Evolutionary conservation across 2,329 filamentous ascomycete species (phyloP).

Genomic region (Knufia fluminis): DNA sequence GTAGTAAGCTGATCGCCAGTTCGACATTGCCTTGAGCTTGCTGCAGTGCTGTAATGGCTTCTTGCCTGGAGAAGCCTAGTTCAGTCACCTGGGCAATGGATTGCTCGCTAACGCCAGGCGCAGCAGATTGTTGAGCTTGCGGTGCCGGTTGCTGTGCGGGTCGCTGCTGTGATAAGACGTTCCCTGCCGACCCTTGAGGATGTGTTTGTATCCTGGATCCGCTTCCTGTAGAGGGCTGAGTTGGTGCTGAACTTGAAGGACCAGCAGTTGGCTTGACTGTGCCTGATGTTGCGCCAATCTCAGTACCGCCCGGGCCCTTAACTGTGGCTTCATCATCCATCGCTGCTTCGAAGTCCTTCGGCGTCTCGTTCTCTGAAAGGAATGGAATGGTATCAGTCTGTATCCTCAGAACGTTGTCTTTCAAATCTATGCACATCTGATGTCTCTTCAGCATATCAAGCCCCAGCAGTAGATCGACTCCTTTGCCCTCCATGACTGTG

Average conservation of each 20-base stretch:
- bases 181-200: slow-evolving; percentile 9
- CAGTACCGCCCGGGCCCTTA: slow-evolving; percentile 75
- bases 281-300: slow-evolving; percentile 75
- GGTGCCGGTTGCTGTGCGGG: not conserved
- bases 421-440: slow-evolving; percentile 83
- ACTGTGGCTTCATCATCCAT: slow-evolving; percentile 73
- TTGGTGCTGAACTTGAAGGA: not conserved
- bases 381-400: slow-evolving; percentile 83
- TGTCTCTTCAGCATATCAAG: slow-evolving; percentile 96
- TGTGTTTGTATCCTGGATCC: slow-evolving; percentile 8
- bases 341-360: slow-evolving; percentile 63
- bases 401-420: slow-evolving; percentile 75
- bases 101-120: slow-evolving; percentile 46
- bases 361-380: slow-evolving; percentile 85
- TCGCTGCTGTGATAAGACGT: not conserved
- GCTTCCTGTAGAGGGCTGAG: not conserved
- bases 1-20: slow-evolving; percentile 73
- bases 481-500: slow-evolving; percentile 98
- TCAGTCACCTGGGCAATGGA: slow-evolving; percentile 66
- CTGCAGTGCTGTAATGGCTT: slow-evolving; percentile 71
- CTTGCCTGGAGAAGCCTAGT: slow-evolving; percentile 66
- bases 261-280: slow-evolving; percentile 36
- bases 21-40: slow-evolving; percentile 81
- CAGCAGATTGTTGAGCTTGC: slow-evolving; percentile 24
- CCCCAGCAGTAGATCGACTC: slow-evolving; percentile 84